Base-by-base conservation (phyloP, 2,329 filamentous ascomycete genomes). In the Atkinsonella texensis region DNA sequence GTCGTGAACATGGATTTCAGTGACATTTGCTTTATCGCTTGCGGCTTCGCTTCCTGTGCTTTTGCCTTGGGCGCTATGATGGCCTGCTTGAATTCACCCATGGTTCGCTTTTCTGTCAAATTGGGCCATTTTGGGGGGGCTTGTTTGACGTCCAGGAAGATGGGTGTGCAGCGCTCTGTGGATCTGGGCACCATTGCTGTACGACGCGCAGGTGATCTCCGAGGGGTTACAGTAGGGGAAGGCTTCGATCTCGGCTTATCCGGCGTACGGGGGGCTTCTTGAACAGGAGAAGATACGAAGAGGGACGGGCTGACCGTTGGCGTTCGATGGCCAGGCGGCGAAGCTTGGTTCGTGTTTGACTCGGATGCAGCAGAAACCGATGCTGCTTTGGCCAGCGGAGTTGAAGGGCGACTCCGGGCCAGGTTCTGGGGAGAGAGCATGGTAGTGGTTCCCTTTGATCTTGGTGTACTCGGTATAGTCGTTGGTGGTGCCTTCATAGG, bases 31-130 rank as follows among this genome's bases (percentile, higher is more conserved):
- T 48, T 51, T 13, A 39, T 6, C 15, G 13, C n/a, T 8, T 15
- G 32, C 9, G 48, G 4, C 23, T 13, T 40, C n/a, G 18, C 5
- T 20, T 42, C 50, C 31, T 50, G 44, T 17, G 20, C 23, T 15
- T 39, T 50, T 11, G 10, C 11, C n/a, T 33, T 28, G n/a, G 53
- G 53, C n/a, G 48, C 48, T 42, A 49, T 50, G 8, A 54, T 39
- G 9, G 53, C 53, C 28, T 52, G 47, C 40, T 52, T 54, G 33
- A 54, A 18, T 3, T 54, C 50, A 23, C 50, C 44, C 53, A 52
- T 54, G 7, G 53, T 50, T 28, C 53, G 53, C 40, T 35, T 52
- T 10, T 50, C 47, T 38, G 46, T 46, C 10, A 33, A 23, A 8
- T 15, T 50, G 7, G 28, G 44, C 20, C 10, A n/a, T 15, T 50